A percentile compares a stretch with the other conserved stretches of the same genome.
Conservation (phyloP, 108 stramenopile genomes). For the Cyclotella choctawhatcheeana region DNA sequence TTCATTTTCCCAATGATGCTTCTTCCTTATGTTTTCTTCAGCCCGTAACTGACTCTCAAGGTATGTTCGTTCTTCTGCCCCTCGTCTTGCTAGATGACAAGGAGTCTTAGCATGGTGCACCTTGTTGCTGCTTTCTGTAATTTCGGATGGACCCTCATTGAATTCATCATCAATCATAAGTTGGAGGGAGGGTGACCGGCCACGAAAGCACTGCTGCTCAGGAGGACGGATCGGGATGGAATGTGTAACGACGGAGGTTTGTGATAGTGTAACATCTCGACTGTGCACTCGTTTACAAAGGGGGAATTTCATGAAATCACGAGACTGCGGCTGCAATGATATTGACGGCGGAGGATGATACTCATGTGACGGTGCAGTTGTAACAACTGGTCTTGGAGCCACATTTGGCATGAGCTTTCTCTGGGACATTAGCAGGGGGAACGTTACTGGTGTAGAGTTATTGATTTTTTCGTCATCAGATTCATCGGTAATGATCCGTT, state of each 20-base stretch:
- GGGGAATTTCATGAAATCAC: constrained; percentile 10
- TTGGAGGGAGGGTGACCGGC: constrained; percentile 15
- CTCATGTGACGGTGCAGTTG: background rate
- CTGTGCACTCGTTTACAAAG: background rate
- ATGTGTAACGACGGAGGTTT: background rate
- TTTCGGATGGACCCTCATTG: background rate
- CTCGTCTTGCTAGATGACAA: constrained; percentile 19
- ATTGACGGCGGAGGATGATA: background rate
- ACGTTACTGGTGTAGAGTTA: background rate
- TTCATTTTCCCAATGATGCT: constrained; percentile 10
- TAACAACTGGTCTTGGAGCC: background rate
- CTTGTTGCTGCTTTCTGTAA: background rate
- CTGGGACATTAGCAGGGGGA: constrained; percentile 8
- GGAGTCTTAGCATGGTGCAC: constrained; percentile 6
- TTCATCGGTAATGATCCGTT: background rate
- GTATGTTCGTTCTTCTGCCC: constrained; percentile 21
- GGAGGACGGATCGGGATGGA: constrained; percentile 8
- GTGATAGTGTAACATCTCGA: background rate
- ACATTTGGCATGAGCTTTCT: background rate
- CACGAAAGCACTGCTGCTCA: background rate
- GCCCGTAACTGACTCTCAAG: constrained; percentile 23
- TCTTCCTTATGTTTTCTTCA: constrained; percentile 1
- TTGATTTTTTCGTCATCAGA: background rate
- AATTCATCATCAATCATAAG: constrained; percentile 5
- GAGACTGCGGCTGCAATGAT: background rate